These are phyloP conservation scores for Harringtonia lauricola DNA, from an alignment of 2,329 filamentous ascomycete species.

Conservation along the genomic window DNA sequence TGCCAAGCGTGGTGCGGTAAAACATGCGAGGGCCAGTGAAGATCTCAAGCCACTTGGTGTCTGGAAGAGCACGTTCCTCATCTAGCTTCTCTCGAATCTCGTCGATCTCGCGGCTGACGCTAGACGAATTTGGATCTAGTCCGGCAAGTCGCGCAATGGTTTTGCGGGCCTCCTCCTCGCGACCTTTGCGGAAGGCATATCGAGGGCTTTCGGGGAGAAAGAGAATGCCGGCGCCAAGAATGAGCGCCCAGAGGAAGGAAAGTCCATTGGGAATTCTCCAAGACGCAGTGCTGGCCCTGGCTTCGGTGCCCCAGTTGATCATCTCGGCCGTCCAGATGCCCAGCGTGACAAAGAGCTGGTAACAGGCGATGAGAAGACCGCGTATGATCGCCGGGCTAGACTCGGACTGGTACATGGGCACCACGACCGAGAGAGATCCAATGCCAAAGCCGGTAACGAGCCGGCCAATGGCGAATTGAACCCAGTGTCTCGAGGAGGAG, in stretches of 20 bases:
- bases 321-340: constrained; percentile 60
- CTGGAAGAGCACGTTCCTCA: constrained; percentile 44
- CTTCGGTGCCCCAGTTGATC: constrained; percentile 51
- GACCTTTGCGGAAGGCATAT: constrained; percentile 53
- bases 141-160: constrained; percentile 50
- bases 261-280: constrained; percentile 54
- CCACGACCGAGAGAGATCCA: constrained; percentile 58
- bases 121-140: constrained; percentile 42
- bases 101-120: constrained; percentile 46
- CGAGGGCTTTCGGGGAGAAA: constrained; percentile 64
- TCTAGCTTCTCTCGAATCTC: constrained; percentile 56
- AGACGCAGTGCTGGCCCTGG: constrained; percentile 39
- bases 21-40: constrained; percentile 34
- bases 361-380: constrained; percentile 52
- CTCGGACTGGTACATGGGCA: constrained; percentile 67
- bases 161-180: constrained; percentile 40
- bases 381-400: constrained; percentile 56
- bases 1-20: constrained; percentile 55
- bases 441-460: constrained; percentile 57
- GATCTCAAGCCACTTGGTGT: constrained; percentile 38
- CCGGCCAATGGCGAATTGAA: constrained; percentile 54
- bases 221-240: constrained; percentile 53
- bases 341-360: constrained; percentile 63
- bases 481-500: constrained; percentile 42
- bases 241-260: constrained; percentile 57